These are phyloP conservation scores for Colletotrichum nymphaeae DNA, from an alignment of 2,329 filamentous ascomycete genomes.

Conservation along the genomic window DNA sequence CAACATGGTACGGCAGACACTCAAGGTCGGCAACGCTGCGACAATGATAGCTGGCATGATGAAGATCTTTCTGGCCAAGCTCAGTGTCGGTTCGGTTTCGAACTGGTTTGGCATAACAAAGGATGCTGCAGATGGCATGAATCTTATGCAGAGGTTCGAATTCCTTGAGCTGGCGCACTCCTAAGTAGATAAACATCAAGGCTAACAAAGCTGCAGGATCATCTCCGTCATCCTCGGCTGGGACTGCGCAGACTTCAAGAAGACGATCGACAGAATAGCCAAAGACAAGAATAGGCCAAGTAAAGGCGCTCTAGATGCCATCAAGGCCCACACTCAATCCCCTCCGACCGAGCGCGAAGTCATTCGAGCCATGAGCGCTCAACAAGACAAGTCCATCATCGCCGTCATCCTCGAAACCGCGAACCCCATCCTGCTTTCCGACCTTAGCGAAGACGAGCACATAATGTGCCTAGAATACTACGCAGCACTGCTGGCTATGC, in stretches of 20 bases:
- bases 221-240: slow-evolving; percentile 78
- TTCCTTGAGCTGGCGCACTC: not conserved
- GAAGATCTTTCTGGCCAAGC: slow-evolving; percentile 79
- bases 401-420: slow-evolving; percentile 70
- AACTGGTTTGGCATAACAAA: slow-evolving; percentile 83
- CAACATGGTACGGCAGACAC: slow-evolving; percentile 76
- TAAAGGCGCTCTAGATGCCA: slow-evolving; percentile 70
- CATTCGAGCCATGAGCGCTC: slow-evolving; percentile 65
- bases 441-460: slow-evolving; percentile 71
- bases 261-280: slow-evolving; percentile 72
- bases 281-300: slow-evolving; percentile 67
- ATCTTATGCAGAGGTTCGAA: slow-evolving; percentile 72
- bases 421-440: slow-evolving; percentile 55
- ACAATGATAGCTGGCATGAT: slow-evolving; percentile 85
- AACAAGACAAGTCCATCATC: slow-evolving; percentile 69
- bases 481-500: slow-evolving; percentile 75
- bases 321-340: slow-evolving; percentile 68
- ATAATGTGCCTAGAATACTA: slow-evolving; percentile 76
- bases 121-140: slow-evolving; percentile 82
- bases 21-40: slow-evolving; percentile 82
- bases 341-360: slow-evolving; percentile 68
- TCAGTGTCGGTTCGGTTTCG: slow-evolving; percentile 78
- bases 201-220: slow-evolving; percentile 60
- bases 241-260: slow-evolving; percentile 78
- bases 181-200: slow-evolving; percentile 21